phyloP scores from a whole-genome alignment of 1,139 yeast genomes.

The Debaryomyces psychrophilus region DNA sequence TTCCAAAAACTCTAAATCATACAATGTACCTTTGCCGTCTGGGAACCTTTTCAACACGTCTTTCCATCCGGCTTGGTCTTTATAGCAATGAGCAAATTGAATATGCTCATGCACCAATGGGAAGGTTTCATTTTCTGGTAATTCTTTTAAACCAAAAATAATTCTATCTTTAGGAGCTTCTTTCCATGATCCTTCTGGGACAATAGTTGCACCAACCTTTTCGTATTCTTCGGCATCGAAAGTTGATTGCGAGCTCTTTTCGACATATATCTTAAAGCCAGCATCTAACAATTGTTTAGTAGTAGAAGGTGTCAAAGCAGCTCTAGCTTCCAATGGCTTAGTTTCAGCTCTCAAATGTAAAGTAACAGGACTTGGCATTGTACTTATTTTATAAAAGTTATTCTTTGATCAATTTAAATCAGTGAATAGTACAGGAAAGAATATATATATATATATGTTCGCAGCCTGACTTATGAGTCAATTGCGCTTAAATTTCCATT shows the following conservation, averaged over 20 bases:
- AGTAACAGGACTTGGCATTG: constrained; percentile 42
- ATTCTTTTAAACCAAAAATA: constrained; percentile 90
- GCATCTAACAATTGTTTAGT: constrained; percentile 82
- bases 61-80: constrained; percentile 96
- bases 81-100: constrained; percentile 98
- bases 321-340: constrained; percentile 96
- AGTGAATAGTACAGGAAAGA: background rate
- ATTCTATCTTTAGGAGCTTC: constrained; percentile 87
- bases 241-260: constrained; percentile 81
- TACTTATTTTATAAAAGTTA: background rate
- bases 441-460: background rate
- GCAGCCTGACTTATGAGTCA: constrained; percentile 7
- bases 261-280: constrained; percentile 87
- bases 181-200: constrained; percentile 92
- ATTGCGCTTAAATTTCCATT: constrained; percentile 11
- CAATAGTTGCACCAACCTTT: constrained; percentile 80
- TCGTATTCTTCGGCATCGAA: constrained; percentile 77
- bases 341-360: constrained; percentile 93
- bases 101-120: constrained; percentile 95
- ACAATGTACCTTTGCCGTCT: constrained; percentile 84
- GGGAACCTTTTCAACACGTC: constrained; percentile 88
- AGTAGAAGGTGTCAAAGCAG: constrained; percentile 92
- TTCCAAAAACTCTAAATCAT: constrained; percentile 92
- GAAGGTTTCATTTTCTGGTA: constrained; percentile 87
- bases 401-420: background rate